Evolutionary conservation across 495 filamentous ascomycete genomes (phyloP).

Genomic region (Chaetomium tenue): DNA sequence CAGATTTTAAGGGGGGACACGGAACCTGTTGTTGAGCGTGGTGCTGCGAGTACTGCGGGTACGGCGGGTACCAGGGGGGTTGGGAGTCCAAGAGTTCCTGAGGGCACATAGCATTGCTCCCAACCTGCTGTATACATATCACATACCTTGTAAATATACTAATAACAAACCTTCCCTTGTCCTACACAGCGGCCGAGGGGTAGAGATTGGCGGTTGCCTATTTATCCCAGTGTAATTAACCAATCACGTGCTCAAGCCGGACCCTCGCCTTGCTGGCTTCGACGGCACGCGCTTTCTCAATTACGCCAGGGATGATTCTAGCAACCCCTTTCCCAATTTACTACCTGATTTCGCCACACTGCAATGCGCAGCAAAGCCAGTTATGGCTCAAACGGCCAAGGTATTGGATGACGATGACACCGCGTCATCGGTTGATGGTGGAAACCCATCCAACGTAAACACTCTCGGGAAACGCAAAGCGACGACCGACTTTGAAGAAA

Average conservation of each 20-base stretch:
- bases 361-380: slow-evolving; percentile 11
- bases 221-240: neutral
- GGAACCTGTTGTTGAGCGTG: too few species aligned
- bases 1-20: too few species aligned
- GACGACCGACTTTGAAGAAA: slow-evolving; percentile 32
- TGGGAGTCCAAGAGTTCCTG: too few species aligned
- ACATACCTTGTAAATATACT: too few species aligned
- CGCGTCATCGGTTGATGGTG: slow-evolving; percentile 16
- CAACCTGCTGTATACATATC: too few species aligned
- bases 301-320: neutral
- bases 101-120: too few species aligned
- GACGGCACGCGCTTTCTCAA: neutral
- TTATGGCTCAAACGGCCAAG: slow-evolving; percentile 27
- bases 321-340: neutral
- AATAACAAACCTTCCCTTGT: neutral
- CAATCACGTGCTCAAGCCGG: slow-evolving; percentile 24
- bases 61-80: too few species aligned
- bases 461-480: slow-evolving; percentile 32
- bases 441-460: neutral
- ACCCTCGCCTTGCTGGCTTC: neutral
- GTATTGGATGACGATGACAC: slow-evolving; percentile 30
- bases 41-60: too few species aligned
- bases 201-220: too few species aligned
- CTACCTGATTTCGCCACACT: neutral
- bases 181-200: too few species aligned